Evolutionary conservation across 1,284 basidiomycete species (phyloP), one percentile per base, ranked within the genome.

Genomic region (Leccinum colubrinum): DNA sequence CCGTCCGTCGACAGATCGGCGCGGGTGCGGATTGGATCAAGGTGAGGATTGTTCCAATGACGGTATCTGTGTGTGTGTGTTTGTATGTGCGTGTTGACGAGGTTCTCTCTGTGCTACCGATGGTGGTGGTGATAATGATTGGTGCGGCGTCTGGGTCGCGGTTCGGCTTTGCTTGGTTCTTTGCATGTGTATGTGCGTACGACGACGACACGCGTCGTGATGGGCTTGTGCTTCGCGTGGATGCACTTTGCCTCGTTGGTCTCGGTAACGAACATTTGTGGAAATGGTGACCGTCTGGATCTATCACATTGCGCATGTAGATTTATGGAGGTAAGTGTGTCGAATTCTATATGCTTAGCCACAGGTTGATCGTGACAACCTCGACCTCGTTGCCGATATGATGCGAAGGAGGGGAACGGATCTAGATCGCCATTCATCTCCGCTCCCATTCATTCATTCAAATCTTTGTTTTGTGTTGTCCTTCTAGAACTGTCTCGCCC

Each of bases 1-100:
- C 81, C 11, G 85, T 88, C 2, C 77, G 87, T 51, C 79, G 79
- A 62, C 87, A 88, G 67, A 80, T 89, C 61, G 86, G 86, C 22
- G 83, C 86, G n/a, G 86, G 87, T 4, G 85, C 86, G 4, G 87
- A 89, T 73, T 86, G 84, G 82, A 82, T 86, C 65, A 85, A 86
- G 82, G 80, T 82, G 55, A 46, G 17, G 17, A 46, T n/a, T 8
- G n/a, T 43, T 43, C 11, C 12, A 20, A 15, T 50, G 46, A 17
- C 17, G 17, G 20, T 43, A n/a, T 50, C 54, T 51, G 43, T 62
- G 17, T 22, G 8, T 20, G 12, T 20, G 33, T 53, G 9, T 62
- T 59, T 69, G 6, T 65, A 58, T 15, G n/a, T 14, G 2, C 62
- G 48, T 65, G 11, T 61, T 66, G 41, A 50, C 60, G 20, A 27